Evolutionary conservation across 2,329 filamentous ascomycete species (phyloP).

Genomic region (Plenodomus tracheiphilus): DNA sequence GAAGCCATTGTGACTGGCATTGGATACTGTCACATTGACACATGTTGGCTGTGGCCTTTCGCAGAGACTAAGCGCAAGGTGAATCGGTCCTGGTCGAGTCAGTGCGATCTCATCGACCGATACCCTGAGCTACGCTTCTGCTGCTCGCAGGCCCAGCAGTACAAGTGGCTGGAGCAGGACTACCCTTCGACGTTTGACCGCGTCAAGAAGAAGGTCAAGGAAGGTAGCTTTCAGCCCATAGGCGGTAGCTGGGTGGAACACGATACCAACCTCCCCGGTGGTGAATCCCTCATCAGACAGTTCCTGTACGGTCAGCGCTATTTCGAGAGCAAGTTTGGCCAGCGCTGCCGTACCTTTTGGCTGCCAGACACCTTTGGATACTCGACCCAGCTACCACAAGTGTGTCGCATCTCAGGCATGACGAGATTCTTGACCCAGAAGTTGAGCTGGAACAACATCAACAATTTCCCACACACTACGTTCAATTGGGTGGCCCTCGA

Average conservation of each 20-base stretch:
- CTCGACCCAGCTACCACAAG: conserved; percentile 88
- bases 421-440: conserved; percentile 96
- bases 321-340: conserved; percentile 90
- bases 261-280: conserved; percentile 95
- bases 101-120: conserved; percentile 91
- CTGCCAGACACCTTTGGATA: conserved; percentile 98
- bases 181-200: conserved; percentile 89
- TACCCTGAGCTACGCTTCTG: conserved; percentile 94
- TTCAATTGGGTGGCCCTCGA: conserved; percentile 98
- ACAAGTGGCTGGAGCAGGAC: conserved; percentile 90
- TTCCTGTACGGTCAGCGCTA: conserved; percentile 95
- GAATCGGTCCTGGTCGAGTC: conserved; percentile 92
- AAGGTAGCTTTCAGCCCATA: conserved; percentile 90
- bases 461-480: conserved; percentile 96
- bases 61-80: conserved; percentile 97
- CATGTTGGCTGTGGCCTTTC: conserved; percentile 98
- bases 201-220: conserved; percentile 87
- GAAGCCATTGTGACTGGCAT: conserved; percentile 82
- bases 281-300: conserved; percentile 90
- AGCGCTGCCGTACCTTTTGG: conserved; percentile 92
- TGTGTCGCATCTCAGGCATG: conserved; percentile 95
- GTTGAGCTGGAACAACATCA: conserved; percentile 99
- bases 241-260: conserved; percentile 99
- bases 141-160: conserved; percentile 94
- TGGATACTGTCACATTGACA: conserved; percentile 97